A percentile compares a stretch with the other conserved stretches of the same genome.
Conservation (phyloP, 2,329 filamentous ascomycete species). For the Exophiala mesophila region DNA sequence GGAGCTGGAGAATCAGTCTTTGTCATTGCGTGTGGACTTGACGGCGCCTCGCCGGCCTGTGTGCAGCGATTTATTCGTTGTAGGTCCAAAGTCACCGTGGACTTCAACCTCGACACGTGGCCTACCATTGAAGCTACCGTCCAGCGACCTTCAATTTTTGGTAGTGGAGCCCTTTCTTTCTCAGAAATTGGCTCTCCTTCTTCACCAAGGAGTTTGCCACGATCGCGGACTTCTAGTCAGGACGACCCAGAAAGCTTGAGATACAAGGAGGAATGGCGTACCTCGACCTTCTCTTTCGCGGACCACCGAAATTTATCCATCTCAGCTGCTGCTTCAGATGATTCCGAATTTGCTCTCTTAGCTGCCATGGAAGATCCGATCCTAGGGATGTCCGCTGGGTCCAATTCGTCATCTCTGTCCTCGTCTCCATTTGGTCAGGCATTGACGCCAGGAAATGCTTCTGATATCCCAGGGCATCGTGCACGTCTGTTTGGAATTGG, state of each 20-base stretch:
- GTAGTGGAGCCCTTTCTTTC: constrained; percentile 32
- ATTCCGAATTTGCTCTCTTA: constrained; percentile 65
- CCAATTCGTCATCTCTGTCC: constrained; percentile 49
- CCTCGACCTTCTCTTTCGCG: constrained; percentile 58
- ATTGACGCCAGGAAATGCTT: constrained; percentile 32
- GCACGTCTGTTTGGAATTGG: constrained; percentile 77
- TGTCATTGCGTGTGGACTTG: constrained; percentile 67
- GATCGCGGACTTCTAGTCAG: constrained; percentile 32
- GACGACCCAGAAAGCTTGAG: constrained; percentile 33
- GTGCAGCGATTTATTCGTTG: constrained; percentile 57
- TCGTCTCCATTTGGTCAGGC: constrained; percentile 50
- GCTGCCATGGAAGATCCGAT: constrained; percentile 75
- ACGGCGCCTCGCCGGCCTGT: constrained; percentile 50
- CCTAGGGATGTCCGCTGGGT: constrained; percentile 53
- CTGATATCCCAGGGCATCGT: constrained; percentile 76
- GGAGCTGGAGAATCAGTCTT: constrained; percentile 72
- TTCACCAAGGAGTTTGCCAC: constrained; percentile 27
- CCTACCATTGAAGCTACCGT: constrained; percentile 24
- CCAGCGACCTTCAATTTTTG: constrained; percentile 46
- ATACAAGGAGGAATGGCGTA: constrained; percentile 61
- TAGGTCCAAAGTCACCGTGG: constrained; percentile 34
- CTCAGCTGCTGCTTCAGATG: constrained; percentile 66
- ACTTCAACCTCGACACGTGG: constrained; percentile 25
- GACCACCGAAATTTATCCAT: constrained; percentile 58
- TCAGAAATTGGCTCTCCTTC: constrained; percentile 19